phyloP scores from a whole-genome alignment of 345 rosid genomes.

The Eucalyptus regnans region DNA sequence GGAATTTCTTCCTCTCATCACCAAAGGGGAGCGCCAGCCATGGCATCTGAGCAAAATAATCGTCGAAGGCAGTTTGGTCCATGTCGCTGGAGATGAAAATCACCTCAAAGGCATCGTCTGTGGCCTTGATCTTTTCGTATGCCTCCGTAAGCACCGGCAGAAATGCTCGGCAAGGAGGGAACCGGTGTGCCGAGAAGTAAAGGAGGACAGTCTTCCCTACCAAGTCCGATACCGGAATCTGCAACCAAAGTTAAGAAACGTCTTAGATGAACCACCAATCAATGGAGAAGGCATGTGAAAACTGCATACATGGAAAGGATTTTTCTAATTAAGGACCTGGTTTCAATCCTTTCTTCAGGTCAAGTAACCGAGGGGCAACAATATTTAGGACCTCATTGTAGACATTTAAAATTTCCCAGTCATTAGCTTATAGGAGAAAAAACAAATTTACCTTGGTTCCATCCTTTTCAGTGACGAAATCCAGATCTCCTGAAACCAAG shows the following conservation, averaged over 20 bases:
- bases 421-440: not conserved
- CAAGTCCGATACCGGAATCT: constrained; percentile 21
- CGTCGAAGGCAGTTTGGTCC: constrained; percentile 18
- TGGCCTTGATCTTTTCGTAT: constrained; percentile 18
- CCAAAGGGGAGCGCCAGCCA: constrained; percentile 36
- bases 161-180: constrained; percentile 30
- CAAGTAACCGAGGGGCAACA: not conserved
- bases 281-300: not conserved
- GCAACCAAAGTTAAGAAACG: not conserved
- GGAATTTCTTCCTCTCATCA: constrained; percentile 10
- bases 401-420: not conserved
- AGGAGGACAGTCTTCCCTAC: constrained; percentile 29
- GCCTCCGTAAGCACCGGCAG: constrained; percentile 20
- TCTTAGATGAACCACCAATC: not conserved
- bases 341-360: not conserved
- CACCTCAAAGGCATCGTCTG: constrained; percentile 17
- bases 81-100: constrained; percentile 29
- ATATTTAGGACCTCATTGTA: not conserved
- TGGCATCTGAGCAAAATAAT: constrained; percentile 21
- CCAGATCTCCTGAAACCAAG: constrained; percentile 8
- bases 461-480: constrained; percentile 17
- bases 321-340: not conserved
- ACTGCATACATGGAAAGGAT: not conserved
- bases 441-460: constrained; percentile 10
- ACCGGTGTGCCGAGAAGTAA: constrained; percentile 34